phyloP scores from a whole-genome alignment of 768 basidiomycete genomes.

The Hypholoma sublateritium region DNA sequence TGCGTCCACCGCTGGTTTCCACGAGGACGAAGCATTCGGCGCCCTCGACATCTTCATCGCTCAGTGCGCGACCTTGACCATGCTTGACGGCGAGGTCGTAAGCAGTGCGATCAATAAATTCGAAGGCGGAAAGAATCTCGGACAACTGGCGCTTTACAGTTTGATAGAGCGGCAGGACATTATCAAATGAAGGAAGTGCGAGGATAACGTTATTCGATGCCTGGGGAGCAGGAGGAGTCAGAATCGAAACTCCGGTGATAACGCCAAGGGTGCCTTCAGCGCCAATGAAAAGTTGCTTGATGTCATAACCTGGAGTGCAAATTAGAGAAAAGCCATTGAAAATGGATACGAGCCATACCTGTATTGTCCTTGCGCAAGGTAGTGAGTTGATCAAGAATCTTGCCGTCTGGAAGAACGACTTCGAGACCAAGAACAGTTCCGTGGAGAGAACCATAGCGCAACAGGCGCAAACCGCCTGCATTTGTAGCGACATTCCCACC shows the following conservation, averaged over 20 bases:
- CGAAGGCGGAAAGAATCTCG: conserved; percentile 96
- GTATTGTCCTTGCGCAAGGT: conserved; percentile 97
- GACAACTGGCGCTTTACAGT: conserved; percentile 80
- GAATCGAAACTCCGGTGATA: conserved; percentile 92
- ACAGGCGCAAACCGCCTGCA: conserved; percentile 91
- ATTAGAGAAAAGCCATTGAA: conserved; percentile 2
- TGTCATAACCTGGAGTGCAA: conserved; percentile 77
- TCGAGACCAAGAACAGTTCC: conserved; percentile 95
- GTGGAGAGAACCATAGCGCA: conserved; percentile 94
- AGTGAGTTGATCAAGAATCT: conserved; percentile 85
- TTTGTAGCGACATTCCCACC: conserved; percentile 98
- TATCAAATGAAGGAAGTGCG: conserved; percentile 82
- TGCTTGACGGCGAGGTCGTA: conserved; percentile 85
- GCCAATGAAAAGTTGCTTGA: conserved; percentile 98
- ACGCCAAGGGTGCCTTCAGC: conserved; percentile 96
- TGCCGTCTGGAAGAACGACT: conserved; percentile 93
- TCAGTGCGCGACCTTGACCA: conserved; percentile 75
- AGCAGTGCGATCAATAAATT: conserved; percentile 88
- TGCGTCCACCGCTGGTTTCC: conserved; percentile 91
- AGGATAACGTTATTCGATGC: conserved; percentile 92
- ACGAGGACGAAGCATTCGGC: conserved; percentile 89
- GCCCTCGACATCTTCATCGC: conserved; percentile 70
- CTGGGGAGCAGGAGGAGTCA: conserved; percentile 80
- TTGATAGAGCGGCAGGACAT: conserved; percentile 83
- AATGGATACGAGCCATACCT: conserved; percentile 44